phyloP scores from a whole-genome alignment of 345 rosid species.

The Viola odorata region DNA sequence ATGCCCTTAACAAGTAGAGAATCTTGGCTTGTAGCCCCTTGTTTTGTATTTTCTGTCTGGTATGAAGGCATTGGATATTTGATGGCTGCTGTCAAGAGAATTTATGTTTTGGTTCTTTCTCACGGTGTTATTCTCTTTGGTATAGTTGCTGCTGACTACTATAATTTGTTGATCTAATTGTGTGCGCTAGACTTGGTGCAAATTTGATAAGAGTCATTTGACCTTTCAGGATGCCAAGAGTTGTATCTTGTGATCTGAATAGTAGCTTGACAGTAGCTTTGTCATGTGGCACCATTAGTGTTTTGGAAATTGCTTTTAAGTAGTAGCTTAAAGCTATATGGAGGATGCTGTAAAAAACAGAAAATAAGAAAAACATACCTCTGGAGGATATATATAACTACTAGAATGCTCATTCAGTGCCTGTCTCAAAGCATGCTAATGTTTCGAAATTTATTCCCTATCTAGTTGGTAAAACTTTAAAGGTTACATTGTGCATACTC shows the following conservation, averaged over 20 bases:
- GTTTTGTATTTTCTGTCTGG: background rate
- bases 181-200: background rate
- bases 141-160: too few relatives aligned
- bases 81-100: background rate
- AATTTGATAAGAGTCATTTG: background rate
- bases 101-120: background rate
- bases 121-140: background rate
- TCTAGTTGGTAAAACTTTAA: background rate
- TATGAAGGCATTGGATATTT: background rate
- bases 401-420: too few relatives aligned
- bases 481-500: too few relatives aligned
- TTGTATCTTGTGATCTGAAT: background rate
- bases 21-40: background rate
- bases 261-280: background rate
- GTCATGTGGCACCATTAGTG: background rate
- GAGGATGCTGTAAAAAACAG: too few relatives aligned
- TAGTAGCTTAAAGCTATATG: constrained; percentile 1
- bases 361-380: too few relatives aligned
- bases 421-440: too few relatives aligned
- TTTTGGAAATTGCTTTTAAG: background rate
- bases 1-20: background rate
- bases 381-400: too few relatives aligned
- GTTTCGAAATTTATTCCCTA: background rate
- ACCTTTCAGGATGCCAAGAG: background rate
- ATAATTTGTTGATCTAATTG: background rate